Conservation (phyloP, 805 yeast species). For the Starmerella asiatica region DNA sequence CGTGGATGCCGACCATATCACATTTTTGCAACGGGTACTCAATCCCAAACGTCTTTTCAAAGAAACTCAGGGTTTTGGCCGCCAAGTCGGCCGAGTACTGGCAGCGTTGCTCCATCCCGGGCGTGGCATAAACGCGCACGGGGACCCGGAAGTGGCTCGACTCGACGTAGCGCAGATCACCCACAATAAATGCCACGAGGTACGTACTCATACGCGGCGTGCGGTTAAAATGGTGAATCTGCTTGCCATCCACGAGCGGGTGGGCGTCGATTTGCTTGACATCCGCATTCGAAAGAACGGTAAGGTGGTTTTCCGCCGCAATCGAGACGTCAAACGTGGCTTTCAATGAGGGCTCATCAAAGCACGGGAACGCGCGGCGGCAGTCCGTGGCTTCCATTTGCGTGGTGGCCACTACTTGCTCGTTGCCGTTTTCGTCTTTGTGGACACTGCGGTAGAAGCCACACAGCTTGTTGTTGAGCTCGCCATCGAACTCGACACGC, state of each 20-base stretch:
- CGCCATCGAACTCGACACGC: constrained; percentile 41
- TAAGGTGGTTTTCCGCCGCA: constrained; percentile 38
- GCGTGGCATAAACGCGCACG: constrained; percentile 55
- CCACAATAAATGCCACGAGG: constrained; percentile 58
- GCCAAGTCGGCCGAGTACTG: constrained; percentile 50
- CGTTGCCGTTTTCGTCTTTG: constrained; percentile 38
- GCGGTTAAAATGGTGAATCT: constrained; percentile 41
- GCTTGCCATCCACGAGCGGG: constrained; percentile 29
- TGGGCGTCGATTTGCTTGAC: constrained; percentile 30
- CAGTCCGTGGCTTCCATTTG: constrained; percentile 71
- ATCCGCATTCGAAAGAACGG: constrained; percentile 59
- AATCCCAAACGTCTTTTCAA: constrained; percentile 51
- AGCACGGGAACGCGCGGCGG: constrained; percentile 64
- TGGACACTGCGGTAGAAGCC: constrained; percentile 61
- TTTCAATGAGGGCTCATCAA: constrained; percentile 59
- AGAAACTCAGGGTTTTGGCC: constrained; percentile 50
- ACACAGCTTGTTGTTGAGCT: constrained; percentile 53
- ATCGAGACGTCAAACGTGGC: constrained; percentile 50
- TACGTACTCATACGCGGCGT: constrained; percentile 67
- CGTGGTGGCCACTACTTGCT: constrained; percentile 48
- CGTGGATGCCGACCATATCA: constrained; percentile 67
- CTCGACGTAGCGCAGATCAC: constrained; percentile 52
- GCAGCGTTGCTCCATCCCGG: constrained; percentile 51
- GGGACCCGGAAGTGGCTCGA: constrained; percentile 44
- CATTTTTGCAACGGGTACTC: constrained; percentile 70